Conservation (phyloP, 2,329 filamentous ascomycete genomes). For the Aspergillus flavus region DNA sequence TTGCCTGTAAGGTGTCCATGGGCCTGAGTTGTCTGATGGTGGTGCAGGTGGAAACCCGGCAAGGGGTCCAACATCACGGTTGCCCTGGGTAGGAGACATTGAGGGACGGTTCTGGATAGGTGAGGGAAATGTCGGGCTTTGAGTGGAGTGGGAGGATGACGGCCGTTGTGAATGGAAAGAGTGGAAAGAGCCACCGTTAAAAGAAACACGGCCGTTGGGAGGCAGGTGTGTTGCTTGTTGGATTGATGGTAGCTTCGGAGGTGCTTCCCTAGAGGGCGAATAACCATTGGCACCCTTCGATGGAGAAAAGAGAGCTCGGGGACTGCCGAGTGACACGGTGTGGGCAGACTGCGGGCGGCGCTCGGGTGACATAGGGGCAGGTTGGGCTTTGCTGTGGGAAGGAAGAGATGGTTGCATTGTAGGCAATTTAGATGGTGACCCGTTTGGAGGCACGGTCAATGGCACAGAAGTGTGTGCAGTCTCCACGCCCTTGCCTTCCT, state of each 20-base stretch:
- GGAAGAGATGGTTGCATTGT: constrained; percentile 18
- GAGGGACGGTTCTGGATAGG: constrained; percentile 50
- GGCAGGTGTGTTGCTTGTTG: constrained; percentile 36
- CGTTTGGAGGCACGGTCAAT: constrained; percentile 23
- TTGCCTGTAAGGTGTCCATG: constrained; percentile 38
- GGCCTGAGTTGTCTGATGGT: constrained; percentile 31
- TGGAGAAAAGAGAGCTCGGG: constrained; percentile 37
- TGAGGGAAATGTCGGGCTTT: constrained; percentile 37
- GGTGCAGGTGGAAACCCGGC: constrained; percentile 44
- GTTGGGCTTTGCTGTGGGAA: constrained; percentile 14
- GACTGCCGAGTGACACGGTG: constrained; percentile 27
- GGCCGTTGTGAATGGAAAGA: constrained; percentile 41
- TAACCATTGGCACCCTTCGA: constrained; percentile 34
- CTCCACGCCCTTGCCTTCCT: constrained; percentile 25
- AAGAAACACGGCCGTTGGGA: constrained; percentile 22
- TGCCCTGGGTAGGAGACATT: constrained; percentile 53
- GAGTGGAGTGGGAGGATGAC: constrained; percentile 45
- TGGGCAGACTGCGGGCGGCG: constrained; percentile 31
- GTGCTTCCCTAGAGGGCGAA: constrained; percentile 27
- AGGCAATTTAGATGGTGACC: constrained; percentile 24
- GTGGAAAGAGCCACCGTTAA: constrained; percentile 32
- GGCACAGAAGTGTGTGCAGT: constrained; percentile 22
- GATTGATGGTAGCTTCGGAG: constrained; percentile 29
- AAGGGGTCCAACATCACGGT: constrained; percentile 51
- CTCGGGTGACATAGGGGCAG: constrained; percentile 31